These are phyloP conservation scores for Rutidosis leptorrhynchoides DNA, from an alignment of 129 eudicot species.

Conservation along the genomic window DNA sequence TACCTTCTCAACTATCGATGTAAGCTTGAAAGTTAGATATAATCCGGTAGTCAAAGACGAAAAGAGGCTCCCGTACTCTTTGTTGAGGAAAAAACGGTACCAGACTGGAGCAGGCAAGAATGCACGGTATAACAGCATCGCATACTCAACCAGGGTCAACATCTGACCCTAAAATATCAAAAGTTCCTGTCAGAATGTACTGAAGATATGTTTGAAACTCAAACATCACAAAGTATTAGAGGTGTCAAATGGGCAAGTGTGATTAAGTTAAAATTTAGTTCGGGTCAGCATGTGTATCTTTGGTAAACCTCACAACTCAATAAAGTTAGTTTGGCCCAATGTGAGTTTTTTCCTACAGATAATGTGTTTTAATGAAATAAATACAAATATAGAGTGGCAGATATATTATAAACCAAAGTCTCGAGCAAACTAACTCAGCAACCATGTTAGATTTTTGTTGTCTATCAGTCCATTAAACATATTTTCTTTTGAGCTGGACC, in stretches of 20 bases:
- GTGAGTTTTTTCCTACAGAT: background rate
- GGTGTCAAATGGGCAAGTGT: background rate
- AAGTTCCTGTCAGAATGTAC: constrained; percentile 23
- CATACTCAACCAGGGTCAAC: constrained; percentile 62
- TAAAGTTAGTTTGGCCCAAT: background rate
- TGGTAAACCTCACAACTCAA: background rate
- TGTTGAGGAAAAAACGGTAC: constrained; percentile 69
- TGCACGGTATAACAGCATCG: constrained; percentile 59
- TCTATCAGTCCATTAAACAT: background rate
- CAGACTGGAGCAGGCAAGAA: constrained; percentile 73
- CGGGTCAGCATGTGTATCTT: background rate
- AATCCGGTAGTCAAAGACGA: constrained; percentile 64
- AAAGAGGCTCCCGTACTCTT: constrained; percentile 72
- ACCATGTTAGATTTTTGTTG: background rate
- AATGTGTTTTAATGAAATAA: background rate
- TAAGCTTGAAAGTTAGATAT: constrained; percentile 68
- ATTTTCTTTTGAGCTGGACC: background rate
- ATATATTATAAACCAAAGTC: background rate
- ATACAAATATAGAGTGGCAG: background rate
- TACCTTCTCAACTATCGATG: constrained; percentile 70
- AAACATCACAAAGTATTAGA: constrained; percentile 3
- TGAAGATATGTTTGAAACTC: constrained; percentile 9
- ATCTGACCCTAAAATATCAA: constrained; percentile 52
- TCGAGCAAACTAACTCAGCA: background rate
- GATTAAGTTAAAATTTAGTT: background rate